These are phyloP conservation scores for Reticulascus tulasneorum DNA, from an alignment of 2,329 filamentous ascomycete genomes.

Conservation along the genomic window DNA sequence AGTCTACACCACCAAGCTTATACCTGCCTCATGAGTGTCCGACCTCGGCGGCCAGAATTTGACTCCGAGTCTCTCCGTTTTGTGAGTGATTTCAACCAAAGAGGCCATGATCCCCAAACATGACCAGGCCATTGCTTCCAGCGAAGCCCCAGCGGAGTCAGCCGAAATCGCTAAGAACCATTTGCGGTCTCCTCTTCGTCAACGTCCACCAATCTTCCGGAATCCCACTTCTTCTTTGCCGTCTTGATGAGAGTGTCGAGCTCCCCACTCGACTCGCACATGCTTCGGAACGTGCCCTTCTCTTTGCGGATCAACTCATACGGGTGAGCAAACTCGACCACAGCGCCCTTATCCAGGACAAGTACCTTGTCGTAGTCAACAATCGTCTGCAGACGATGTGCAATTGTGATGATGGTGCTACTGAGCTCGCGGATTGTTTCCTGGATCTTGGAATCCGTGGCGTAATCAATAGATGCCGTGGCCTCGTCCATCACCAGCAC, in stretches of 20 bases:
- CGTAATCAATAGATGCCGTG: conserved; percentile 95
- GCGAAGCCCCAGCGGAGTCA: no score
- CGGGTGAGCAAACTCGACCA: conserved; percentile 89
- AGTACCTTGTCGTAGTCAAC: conserved; percentile 98
- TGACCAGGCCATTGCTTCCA: no score
- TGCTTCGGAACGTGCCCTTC: conserved; percentile 58
- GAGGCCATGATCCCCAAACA: no score
- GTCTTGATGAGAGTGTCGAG: conserved; percentile 45
- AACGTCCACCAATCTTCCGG: conserved; percentile 31
- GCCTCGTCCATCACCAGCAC: conserved; percentile 99
- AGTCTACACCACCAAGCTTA: no score
- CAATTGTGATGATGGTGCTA: conserved; percentile 94
- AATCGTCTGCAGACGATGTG: conserved; percentile 92
- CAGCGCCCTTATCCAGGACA: conserved; percentile 82
- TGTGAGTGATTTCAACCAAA: no score
- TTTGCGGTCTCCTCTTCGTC: conserved; percentile 13
- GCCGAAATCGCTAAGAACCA: no score
- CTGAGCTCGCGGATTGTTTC: conserved; percentile 90
- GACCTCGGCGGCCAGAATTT: no score
- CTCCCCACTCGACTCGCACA: conserved; percentile 64
- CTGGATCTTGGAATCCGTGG: conserved; percentile 92
- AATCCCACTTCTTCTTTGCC: conserved; percentile 51
- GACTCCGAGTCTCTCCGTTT: no score
- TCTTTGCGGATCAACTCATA: conserved; percentile 73
- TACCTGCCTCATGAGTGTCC: no score